These are phyloP conservation scores for Suillus decipiens DNA, from an alignment of 768 basidiomycete genomes.

Conservation along the genomic window DNA sequence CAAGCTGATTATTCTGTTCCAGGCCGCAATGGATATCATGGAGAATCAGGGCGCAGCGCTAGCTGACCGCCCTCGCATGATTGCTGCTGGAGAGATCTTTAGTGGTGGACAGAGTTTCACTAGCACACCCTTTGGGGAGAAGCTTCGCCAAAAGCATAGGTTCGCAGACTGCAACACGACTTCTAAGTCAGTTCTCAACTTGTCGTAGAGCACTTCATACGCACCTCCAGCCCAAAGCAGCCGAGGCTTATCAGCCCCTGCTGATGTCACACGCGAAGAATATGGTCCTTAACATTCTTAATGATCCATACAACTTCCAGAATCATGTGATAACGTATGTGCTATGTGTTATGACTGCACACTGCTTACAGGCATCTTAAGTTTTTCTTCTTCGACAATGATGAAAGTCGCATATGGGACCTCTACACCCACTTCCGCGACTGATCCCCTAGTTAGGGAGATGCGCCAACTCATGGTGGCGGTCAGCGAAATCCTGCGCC, in stretches of 20 bases:
- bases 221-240: constrained; percentile 1
- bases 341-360: not conserved
- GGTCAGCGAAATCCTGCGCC: constrained; percentile 17
- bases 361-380: not conserved
- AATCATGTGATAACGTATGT: not conserved
- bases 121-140: not conserved
- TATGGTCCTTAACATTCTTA: not conserved
- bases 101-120: not conserved
- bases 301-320: not conserved
- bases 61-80: not conserved
- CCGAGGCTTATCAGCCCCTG: not conserved
- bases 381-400: not conserved
- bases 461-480: not conserved
- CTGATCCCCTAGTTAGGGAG: not conserved
- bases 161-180: not conserved
- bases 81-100: not conserved
- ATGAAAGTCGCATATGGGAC: constrained; percentile 1
- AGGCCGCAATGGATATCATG: not conserved
- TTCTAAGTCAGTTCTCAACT: not conserved
- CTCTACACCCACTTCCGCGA: not conserved
- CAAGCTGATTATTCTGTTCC: not conserved
- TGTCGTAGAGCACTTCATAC: not conserved
- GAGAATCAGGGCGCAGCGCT: not conserved
- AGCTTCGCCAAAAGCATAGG: not conserved
- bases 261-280: not conserved